Evolutionary conservation across 164 flowering plant species (phyloP).

Genomic region (Vitis cinerea): DNA sequence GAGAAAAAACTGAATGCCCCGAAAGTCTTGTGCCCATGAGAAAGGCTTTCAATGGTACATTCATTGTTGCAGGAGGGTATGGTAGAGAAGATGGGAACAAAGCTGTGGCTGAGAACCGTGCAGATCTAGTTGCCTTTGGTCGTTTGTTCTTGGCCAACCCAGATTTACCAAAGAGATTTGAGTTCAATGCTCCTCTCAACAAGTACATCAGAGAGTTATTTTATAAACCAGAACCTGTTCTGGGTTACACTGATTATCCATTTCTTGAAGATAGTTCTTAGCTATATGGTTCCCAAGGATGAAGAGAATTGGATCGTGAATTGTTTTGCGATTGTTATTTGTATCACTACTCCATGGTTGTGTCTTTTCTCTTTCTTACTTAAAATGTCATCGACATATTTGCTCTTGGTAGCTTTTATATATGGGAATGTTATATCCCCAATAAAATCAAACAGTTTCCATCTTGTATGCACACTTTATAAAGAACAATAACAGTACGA

Average conservation of each 20-base stretch:
- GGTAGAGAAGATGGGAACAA: conserved; percentile 25
- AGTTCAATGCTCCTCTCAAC: conserved; percentile 29
- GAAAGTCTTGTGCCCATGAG: conserved; percentile 26
- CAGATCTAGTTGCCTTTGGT: conserved; percentile 36
- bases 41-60: conserved; percentile 31
- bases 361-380: too few species aligned
- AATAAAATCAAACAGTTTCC: too few species aligned
- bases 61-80: conserved; percentile 31
- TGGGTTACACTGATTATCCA: conserved; percentile 40
- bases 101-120: conserved; percentile 24
- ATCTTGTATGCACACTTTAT: too few species aligned
- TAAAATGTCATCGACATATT: too few species aligned
- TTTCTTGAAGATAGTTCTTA: conserved; percentile 20
- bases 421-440: too few species aligned
- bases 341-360: too few species aligned
- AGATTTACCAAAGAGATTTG: conserved; percentile 34
- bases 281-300: background rate
- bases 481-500: too few species aligned
- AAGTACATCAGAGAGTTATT: conserved; percentile 25
- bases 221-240: conserved; percentile 28
- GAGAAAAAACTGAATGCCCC: background rate
- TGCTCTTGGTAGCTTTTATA: too few species aligned
- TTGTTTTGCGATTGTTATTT: too few species aligned
- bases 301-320: too few species aligned
- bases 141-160: conserved; percentile 36